These are phyloP conservation scores for Xylaria digitata DNA, from an alignment of 2,329 filamentous ascomycete genomes.

Conservation along the genomic window DNA sequence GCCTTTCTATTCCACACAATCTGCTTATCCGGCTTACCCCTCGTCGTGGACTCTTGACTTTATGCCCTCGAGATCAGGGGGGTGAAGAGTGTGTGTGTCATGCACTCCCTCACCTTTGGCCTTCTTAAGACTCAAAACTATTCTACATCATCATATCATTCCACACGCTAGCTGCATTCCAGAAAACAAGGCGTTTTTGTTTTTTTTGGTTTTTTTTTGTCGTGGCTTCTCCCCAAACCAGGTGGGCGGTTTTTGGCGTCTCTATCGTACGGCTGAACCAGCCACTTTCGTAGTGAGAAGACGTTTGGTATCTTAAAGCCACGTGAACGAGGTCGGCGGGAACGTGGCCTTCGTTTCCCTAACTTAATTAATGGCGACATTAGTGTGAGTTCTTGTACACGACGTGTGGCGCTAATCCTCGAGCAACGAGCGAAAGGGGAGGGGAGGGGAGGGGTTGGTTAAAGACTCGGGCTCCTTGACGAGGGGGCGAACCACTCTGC, in stretches of 20 bases:
- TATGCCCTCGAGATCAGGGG: not conserved
- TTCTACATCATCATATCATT: not conserved
- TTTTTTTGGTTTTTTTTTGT: not conserved
- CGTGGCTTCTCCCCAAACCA: conserved; percentile 1
- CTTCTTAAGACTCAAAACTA: not conserved
- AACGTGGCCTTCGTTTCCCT: conserved; percentile 9
- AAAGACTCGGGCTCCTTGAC: conserved; percentile 10
- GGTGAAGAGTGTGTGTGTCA: no score
- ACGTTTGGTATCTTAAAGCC: not conserved
- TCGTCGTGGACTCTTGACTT: not conserved
- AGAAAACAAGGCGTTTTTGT: not conserved
- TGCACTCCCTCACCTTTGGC: not conserved
- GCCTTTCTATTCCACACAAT: not conserved
- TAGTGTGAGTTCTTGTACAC: not conserved
- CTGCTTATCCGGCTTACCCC: not conserved
- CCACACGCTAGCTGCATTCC: conserved; percentile 8
- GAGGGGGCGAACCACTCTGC: conserved; percentile 27
- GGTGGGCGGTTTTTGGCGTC: conserved; percentile 15
- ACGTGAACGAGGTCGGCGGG: conserved; percentile 9
- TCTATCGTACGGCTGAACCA: not conserved
- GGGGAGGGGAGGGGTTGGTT: no score
- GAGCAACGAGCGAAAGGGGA: conserved; percentile 5
- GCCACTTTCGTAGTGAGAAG: conserved; percentile 8
- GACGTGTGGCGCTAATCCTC: conserved; percentile 14
- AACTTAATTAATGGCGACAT: conserved; percentile 4